Evolutionary conservation across 2,329 filamentous ascomycete genomes (phyloP).

Genomic region (Colletotrichum sp.): DNA sequence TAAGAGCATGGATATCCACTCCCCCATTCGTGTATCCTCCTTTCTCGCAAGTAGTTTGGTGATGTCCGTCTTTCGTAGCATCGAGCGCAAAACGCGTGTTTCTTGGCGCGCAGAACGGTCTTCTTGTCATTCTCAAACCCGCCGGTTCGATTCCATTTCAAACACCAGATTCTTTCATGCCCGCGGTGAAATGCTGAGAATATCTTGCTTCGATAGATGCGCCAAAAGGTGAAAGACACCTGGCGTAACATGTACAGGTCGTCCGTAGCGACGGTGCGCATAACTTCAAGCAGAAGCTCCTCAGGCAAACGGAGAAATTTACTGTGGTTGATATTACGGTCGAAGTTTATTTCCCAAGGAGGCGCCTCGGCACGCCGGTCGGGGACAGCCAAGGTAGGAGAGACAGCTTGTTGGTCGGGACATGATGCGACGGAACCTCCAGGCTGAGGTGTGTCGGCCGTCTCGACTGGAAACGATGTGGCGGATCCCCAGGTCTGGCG

Average conservation of each 20-base stretch:
- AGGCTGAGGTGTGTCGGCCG: no score
- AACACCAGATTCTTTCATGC: no score
- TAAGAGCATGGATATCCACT: neutral
- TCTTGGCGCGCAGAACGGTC: neutral
- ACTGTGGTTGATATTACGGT: neutral
- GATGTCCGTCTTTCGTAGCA: neutral
- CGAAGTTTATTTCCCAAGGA: neutral
- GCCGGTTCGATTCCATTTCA: no score
- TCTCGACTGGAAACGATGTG: no score
- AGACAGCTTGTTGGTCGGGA: neutral
- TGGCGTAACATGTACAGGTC: neutral
- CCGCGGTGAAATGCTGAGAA: neutral
- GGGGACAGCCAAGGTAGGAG: fast-evolving
- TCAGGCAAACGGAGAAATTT: neutral
- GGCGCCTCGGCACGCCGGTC: fast-evolving
- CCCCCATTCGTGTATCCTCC: neutral
- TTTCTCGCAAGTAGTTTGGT: no score
- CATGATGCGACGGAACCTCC: neutral
- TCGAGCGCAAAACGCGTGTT: neutral
- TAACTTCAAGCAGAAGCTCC: fast-evolving
- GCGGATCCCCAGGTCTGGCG: no score
- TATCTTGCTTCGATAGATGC: neutral
- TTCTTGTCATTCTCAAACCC: neutral
- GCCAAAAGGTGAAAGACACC: neutral
- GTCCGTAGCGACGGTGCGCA: neutral